Base-by-base conservation (phyloP, 352 stramenopile species). In the Pythium myriotylum region DNA sequence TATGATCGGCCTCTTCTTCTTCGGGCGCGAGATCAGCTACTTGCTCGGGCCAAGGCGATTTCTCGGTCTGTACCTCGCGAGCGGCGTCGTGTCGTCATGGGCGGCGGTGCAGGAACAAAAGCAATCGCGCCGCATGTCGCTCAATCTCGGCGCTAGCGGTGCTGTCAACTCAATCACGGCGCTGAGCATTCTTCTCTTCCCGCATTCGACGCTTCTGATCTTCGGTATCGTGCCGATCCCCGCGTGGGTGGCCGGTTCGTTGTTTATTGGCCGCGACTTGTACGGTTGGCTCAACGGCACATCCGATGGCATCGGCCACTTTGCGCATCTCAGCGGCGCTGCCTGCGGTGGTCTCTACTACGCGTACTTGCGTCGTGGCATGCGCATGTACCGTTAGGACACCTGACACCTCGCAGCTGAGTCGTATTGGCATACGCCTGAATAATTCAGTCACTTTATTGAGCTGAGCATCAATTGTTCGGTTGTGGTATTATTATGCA, bases 1-100 rank as follows among this genome's bases (percentile, higher is more conserved):
- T 55, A 91, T 89, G 75, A 43, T 92, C 24, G 86, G 81, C 5
- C 67, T 92, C 8, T 91, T 76, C 59, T 92, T 92, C 68, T 92
- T 92, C 43, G 83, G 86, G 0, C 68, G 74, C 2, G 73, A 91
- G 55, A 79, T 92, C 59, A 84, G 78, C 64, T 73, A 88, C 53
- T 66, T 92, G 35, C 63, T 92, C 43, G 83, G 83, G 1, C 73
- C 71, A 20, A 77, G 76, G 54, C 81, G 69, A 26, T 94, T 94
- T 65, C 65, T 94, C 24, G 77, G 72, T 1, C 66, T 94, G 16
- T 92, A 94, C 62, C 67, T 94, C 10, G 73, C 65, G 40, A 92
- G 83, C 42, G 83, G 83, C 14, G 81, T 87, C 58, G 53, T 90
- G 20, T 91, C 79, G 3, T 88, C 78, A 8, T 81, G 71, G 54